phyloP scores from a whole-genome alignment of 441 rosid species.

The Geranium incanum region DNA sequence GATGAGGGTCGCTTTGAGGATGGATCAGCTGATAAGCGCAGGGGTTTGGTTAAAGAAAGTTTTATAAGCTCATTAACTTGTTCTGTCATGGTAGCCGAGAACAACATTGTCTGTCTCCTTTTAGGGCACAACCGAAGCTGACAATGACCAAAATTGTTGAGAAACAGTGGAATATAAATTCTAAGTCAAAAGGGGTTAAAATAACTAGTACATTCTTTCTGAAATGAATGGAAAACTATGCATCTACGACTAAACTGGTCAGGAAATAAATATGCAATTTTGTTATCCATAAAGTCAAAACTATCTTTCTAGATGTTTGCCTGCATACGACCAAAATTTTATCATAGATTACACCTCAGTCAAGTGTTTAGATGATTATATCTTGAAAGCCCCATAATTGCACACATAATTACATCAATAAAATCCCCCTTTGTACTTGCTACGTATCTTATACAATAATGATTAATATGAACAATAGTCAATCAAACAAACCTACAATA shows the following conservation, averaged over 20 bases:
- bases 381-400: not conserved
- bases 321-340: not conserved
- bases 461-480: not conserved
- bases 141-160: conserved; percentile 13
- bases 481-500: not conserved
- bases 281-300: not conserved
- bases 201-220: not conserved
- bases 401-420: not conserved
- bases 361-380: not conserved
- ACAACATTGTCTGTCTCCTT: conserved; percentile 92
- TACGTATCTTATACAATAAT: not conserved
- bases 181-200: conserved; percentile 2
- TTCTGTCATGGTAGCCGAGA: conserved; percentile 97
- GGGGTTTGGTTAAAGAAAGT: conserved; percentile 75
- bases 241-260: not conserved
- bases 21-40: conserved; percentile 93
- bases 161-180: not conserved
- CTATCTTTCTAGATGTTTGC: not conserved
- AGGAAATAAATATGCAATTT: not conserved
- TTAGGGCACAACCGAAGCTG: conserved; percentile 88
- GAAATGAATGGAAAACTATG: not conserved
- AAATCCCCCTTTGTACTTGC: not conserved
- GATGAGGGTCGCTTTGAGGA: conserved; percentile 77
- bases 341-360: not conserved
- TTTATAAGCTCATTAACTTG: conserved; percentile 84